These are phyloP conservation scores for Suillus occidentalis DNA, from an alignment of 768 basidiomycete genomes.

Conservation along the genomic window DNA sequence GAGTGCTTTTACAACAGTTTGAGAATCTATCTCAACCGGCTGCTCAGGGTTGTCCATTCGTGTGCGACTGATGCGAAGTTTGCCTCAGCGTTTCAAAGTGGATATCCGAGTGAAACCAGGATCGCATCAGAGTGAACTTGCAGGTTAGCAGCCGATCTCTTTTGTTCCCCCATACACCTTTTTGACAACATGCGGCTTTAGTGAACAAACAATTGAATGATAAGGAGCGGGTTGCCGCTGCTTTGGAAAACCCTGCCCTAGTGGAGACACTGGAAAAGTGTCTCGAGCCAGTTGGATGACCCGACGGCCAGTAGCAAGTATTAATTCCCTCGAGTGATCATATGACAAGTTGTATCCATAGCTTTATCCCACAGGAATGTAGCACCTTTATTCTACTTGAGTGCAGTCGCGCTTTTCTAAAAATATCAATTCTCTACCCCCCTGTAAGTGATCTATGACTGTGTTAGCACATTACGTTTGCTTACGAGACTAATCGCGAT, in stretches of 20 bases:
- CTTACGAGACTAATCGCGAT: neutral
- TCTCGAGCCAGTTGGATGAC: conserved; percentile 40
- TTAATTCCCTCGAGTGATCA: neutral
- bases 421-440: neutral
- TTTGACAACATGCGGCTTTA: conserved; percentile 27
- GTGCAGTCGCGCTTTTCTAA: neutral
- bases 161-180: conserved; percentile 6
- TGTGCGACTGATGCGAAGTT: conserved; percentile 83
- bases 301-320: conserved; percentile 2
- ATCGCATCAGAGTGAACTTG: conserved; percentile 92
- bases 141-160: conserved; percentile 49
- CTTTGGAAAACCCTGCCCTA: conserved; percentile 87
- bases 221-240: conserved; percentile 97
- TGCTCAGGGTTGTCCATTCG: conserved; percentile 87
- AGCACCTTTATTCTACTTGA: conserved; percentile 2
- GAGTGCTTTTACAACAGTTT: conserved; percentile 20
- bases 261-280: conserved; percentile 86
- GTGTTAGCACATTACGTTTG: neutral
- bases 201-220: conserved; percentile 99
- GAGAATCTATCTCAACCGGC: neutral
- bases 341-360: conserved; percentile 6
- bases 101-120: conserved; percentile 93
- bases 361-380: conserved; percentile 3
- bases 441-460: neutral
- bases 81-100: conserved; percentile 92